Evolutionary conservation across 2,329 filamentous ascomycete species (phyloP).

Genomic region (Pseudocercospora eumusae): DNA sequence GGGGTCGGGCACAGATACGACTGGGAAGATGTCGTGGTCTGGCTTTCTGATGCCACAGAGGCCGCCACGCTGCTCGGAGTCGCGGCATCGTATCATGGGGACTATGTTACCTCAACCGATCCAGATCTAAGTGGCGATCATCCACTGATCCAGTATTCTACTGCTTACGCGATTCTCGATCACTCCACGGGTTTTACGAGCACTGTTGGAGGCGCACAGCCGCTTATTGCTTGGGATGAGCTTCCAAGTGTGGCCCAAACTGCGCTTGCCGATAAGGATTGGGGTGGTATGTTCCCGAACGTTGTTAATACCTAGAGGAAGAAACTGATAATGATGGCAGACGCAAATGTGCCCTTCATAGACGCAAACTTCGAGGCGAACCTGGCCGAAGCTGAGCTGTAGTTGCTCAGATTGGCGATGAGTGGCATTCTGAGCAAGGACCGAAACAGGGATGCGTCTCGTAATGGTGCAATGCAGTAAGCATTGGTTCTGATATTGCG

Average conservation of each 20-base stretch:
- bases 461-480: not conserved
- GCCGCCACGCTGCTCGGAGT: constrained; percentile 51
- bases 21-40: constrained; percentile 58
- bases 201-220: constrained; percentile 34
- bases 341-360: constrained; percentile 51
- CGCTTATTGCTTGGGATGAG: constrained; percentile 42
- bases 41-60: constrained; percentile 46
- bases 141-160: constrained; percentile 53
- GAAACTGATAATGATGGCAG: not conserved
- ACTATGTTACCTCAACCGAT: constrained; percentile 48
- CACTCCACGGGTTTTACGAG: constrained; percentile 48
- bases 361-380: constrained; percentile 49
- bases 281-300: not conserved
- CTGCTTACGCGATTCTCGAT: constrained; percentile 49
- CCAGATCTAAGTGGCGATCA: constrained; percentile 47
- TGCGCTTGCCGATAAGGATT: constrained; percentile 50
- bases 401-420: not conserved
- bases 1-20: constrained; percentile 56
- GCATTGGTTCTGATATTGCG: not conserved
- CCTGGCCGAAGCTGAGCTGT: constrained; percentile 35
- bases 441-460: not conserved
- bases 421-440: not conserved
- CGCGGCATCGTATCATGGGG: constrained; percentile 55
- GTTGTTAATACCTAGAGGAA: not conserved
- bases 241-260: constrained; percentile 47